Conservation (phyloP, 2,329 filamentous ascomycete genomes). For the Exophiala phaeomuriformis region DNA sequence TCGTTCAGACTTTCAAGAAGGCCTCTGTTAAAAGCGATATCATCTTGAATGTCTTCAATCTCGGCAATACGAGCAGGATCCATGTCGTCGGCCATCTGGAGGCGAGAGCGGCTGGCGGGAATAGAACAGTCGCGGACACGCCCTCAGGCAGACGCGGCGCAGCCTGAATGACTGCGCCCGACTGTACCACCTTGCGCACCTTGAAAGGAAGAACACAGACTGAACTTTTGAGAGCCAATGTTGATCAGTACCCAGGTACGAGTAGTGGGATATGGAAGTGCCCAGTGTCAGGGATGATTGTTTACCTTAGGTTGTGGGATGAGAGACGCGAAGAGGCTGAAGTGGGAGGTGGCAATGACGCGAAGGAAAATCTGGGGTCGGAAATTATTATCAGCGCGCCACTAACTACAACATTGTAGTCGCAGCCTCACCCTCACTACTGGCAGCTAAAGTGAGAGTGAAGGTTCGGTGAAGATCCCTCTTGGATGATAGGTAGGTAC, state of each 20-base stretch:
- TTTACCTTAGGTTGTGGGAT: background rate
- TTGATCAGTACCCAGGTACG: background rate
- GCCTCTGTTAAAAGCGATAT: constrained; percentile 20
- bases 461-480: too few relatives aligned
- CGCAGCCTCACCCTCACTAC: too few relatives aligned
- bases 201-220: background rate
- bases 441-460: too few relatives aligned
- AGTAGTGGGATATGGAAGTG: background rate
- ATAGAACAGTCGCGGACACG: background rate
- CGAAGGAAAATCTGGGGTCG: background rate
- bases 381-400: background rate
- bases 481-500: too few relatives aligned
- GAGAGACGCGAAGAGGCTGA: background rate
- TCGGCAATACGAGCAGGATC: constrained; percentile 8
- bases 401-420: too few relatives aligned
- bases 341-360: background rate
- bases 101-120: background rate
- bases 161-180: background rate
- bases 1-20: constrained; percentile 19
- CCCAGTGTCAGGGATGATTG: background rate
- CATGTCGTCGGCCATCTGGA: constrained; percentile 12
- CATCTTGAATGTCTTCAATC: constrained; percentile 20
- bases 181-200: background rate
- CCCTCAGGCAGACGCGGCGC: background rate
- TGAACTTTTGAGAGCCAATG: too few relatives aligned